Evolutionary conservation across 495 filamentous ascomycete genomes (phyloP).

Genomic region (Rhizodiscina lignyota): DNA sequence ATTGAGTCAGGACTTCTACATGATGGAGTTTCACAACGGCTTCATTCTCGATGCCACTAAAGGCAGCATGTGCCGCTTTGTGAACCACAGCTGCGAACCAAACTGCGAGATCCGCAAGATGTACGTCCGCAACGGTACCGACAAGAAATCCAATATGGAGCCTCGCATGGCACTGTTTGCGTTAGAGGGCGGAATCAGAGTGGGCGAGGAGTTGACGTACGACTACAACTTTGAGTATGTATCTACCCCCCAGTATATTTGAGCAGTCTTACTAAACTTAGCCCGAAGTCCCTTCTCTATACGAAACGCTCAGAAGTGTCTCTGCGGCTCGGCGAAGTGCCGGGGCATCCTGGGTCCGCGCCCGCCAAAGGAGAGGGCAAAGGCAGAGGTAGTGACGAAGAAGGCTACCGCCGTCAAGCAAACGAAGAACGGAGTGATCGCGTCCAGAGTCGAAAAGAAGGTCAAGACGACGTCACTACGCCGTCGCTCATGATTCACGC

Average conservation of each 20-base stretch:
- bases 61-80: conserved; percentile 90
- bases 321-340: conserved; percentile 25
- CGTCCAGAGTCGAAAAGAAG: too few relatives aligned
- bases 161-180: conserved; percentile 97
- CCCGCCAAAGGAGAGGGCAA: neutral
- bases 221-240: conserved; percentile 93
- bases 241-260: conserved; percentile 7
- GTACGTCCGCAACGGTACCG: conserved; percentile 85
- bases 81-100: conserved; percentile 95
- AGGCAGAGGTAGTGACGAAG: neutral
- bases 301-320: conserved; percentile 24
- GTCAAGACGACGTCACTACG: too few relatives aligned
- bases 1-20: conserved; percentile 63
- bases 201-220: conserved; percentile 93
- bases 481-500: too few relatives aligned
- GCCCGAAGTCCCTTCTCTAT: conserved; percentile 20
- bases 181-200: conserved; percentile 73
- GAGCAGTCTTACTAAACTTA: neutral
- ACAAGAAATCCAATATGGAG: too few relatives aligned
- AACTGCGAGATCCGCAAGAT: conserved; percentile 96
- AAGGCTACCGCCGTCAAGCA: too few relatives aligned
- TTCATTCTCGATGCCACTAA: conserved; percentile 97
- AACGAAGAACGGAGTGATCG: too few relatives aligned
- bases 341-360: conserved; percentile 22
- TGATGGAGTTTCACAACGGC: conserved; percentile 96